Conservation (phyloP, 1,139 yeast genomes). For the Kodamaea suecica region DNA sequence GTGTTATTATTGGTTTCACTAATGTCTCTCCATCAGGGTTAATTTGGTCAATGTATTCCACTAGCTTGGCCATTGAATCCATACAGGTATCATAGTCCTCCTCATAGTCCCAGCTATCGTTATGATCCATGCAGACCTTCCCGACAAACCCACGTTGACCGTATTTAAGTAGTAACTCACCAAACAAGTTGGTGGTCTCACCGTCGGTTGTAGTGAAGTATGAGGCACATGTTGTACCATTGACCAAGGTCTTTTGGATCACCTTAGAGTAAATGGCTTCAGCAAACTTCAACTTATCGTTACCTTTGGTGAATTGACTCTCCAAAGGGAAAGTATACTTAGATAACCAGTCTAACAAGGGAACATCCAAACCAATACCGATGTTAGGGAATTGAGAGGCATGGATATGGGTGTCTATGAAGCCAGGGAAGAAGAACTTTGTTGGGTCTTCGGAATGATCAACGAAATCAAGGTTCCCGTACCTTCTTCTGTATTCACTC, state of each 20-base stretch:
- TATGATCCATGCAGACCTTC: constrained; percentile 82
- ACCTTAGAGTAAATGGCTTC: constrained; percentile 59
- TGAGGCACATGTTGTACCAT: constrained; percentile 91
- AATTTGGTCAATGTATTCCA: constrained; percentile 49
- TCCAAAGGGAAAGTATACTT: constrained; percentile 89
- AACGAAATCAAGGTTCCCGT: constrained; percentile 17
- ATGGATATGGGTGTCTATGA: constrained; percentile 92
- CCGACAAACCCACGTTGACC: constrained; percentile 94
- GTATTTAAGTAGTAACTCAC: constrained; percentile 57
- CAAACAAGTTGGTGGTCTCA: constrained; percentile 70
- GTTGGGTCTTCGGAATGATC: constrained; percentile 29
- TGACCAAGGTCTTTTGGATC: constrained; percentile 59
- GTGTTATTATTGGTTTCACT: constrained; percentile 77
- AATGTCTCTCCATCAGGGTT: constrained; percentile 53
- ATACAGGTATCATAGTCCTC: constrained; percentile 63
- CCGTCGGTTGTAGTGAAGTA: constrained; percentile 88
- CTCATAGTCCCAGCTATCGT: constrained; percentile 54
- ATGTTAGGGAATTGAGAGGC: constrained; percentile 96
- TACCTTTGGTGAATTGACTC: constrained; percentile 32
- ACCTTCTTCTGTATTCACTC: constrained; percentile 1
- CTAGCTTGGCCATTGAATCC: constrained; percentile 53
- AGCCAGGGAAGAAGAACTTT: constrained; percentile 83
- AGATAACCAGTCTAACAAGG: constrained; percentile 83
- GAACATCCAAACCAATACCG: constrained; percentile 84
- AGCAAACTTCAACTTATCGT: constrained; percentile 53